Base-by-base conservation (phyloP, 2,329 filamentous ascomycete genomes). In the Fusarium pseudonygamai region DNA sequence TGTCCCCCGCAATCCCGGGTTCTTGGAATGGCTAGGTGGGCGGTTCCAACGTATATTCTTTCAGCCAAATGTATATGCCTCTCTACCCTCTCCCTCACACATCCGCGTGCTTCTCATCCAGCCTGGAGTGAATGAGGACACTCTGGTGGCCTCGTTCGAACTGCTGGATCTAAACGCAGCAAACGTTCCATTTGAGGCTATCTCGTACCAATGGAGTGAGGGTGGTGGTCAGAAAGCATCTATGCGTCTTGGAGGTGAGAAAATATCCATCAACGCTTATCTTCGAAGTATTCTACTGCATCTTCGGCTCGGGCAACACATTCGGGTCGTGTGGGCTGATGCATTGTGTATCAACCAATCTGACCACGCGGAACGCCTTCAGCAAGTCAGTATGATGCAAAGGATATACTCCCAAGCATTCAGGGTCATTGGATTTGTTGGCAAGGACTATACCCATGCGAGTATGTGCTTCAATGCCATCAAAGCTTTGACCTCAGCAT, bases 161-260 rank as follows among this genome's bases (percentile, higher is more conserved):
- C 11, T 46, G 13, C 22, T 36, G 30, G 55, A 46, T 32, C n/a
- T 58, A 9, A 13, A 28, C n/a, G 20, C 22, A 28, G 16, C 55
- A 46, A 46, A 13, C 28, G 16, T 36, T 28, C 30, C 9, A 6
- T 34, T 34, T 26, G 30, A 46, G 26, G 55, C 40, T 9, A 16
- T 58, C n/a, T 58, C 55, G 7, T 58, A 58, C 24, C 55, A 46
- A 14, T 58, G 28, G 39, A 46, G 55, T 8, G 40, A 34, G 18
- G n/a, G 55, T 10, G 22, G 8, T n/a, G 24, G 7, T 18, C 40
- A n/a, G 13, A 46, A 46, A 11, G 22, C 55, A n/a, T 2, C 12
- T 4, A 46, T 58, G 24, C 14, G 24, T 46, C 30, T 58, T 12
- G 30, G 6, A 36, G 40, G 55, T 0, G n/a, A 58, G 20, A 7